A percentile compares a stretch with the other conserved stretches of the same genome.
phyloP scores from a whole-genome alignment of 345 rosid species.

The Streptanthus diversifolius region DNA sequence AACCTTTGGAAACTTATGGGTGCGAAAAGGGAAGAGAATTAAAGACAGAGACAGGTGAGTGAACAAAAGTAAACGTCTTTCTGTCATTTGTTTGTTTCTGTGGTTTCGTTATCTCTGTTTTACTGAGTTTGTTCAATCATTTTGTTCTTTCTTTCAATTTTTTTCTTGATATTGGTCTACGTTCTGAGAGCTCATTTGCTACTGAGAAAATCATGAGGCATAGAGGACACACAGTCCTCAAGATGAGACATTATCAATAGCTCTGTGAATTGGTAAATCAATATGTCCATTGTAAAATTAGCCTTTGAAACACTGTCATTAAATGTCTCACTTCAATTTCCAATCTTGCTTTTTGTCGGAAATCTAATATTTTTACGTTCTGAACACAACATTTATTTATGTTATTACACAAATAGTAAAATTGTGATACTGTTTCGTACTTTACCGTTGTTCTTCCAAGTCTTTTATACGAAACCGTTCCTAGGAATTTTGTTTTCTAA shows the following conservation, averaged over 20 bases:
- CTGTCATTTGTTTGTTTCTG: conserved; percentile 28
- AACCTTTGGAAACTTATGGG: conserved; percentile 14
- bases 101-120: conserved; percentile 1
- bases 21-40: conserved; percentile 3
- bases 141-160: neutral
- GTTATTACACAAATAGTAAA: neutral
- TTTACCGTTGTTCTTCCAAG: neutral
- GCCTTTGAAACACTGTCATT: neutral
- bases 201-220: neutral
- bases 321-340: conserved; percentile 2
- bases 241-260: neutral
- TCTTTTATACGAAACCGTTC: neutral
- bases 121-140: neutral
- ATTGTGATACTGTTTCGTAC: neutral
- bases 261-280: neutral
- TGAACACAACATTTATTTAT: neutral
- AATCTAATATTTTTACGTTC: neutral
- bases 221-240: neutral
- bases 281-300: neutral
- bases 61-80: conserved; percentile 19
- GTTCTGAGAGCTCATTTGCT: neutral
- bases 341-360: conserved; percentile 16
- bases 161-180: neutral
- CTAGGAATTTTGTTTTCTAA: too few species aligned
- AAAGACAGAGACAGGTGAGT: conserved; percentile 15